These are phyloP conservation scores for Hypoxylon sp. DNA, from an alignment of 2,329 filamentous ascomycete genomes.

Conservation along the genomic window DNA sequence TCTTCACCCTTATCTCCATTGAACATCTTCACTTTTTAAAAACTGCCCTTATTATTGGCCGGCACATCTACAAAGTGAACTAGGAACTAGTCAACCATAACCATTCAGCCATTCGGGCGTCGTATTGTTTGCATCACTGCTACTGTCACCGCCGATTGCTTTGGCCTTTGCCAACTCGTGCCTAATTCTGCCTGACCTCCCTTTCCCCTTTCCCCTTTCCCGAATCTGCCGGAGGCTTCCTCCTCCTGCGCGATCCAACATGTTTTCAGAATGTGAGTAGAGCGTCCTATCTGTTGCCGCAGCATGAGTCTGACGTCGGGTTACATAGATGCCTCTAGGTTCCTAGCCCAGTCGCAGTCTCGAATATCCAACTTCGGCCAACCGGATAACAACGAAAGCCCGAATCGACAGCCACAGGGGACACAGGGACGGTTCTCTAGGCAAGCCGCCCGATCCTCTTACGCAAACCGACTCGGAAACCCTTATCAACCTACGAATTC, in stretches of 20 bases:
- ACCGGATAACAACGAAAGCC: constrained; percentile 60
- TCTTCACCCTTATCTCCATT: constrained; percentile 17
- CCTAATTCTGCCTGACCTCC: constrained; percentile 35
- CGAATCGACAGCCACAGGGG: constrained; percentile 51
- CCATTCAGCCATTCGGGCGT: constrained; percentile 12
- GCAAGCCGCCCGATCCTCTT: constrained; percentile 48
- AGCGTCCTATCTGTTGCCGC: constrained; percentile 8
- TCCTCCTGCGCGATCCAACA: constrained; percentile 54
- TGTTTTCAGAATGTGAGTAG: constrained; percentile 91
- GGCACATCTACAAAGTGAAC: constrained; percentile 4
- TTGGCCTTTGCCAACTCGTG: constrained; percentile 23
- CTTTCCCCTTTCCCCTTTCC: constrained; percentile 16
- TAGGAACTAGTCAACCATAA: constrained; percentile 14
- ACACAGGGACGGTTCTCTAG: constrained; percentile 46
- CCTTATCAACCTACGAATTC: constrained; percentile 82
- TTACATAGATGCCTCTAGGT: constrained; percentile 87
- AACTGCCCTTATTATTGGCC: constrained; percentile 26
- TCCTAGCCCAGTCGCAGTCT: constrained; percentile 96
- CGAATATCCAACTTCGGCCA: constrained; percentile 80
- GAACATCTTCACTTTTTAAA: constrained; percentile 11
- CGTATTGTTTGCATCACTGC: constrained; percentile 41
- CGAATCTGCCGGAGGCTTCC: constrained; percentile 48
- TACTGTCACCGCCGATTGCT: constrained; percentile 41
- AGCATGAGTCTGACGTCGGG: constrained; percentile 37
- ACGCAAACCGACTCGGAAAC: constrained; percentile 65